Evolutionary conservation across 495 filamentous ascomycete species (phyloP).

Genomic region (Lentithecium fluviatile): DNA sequence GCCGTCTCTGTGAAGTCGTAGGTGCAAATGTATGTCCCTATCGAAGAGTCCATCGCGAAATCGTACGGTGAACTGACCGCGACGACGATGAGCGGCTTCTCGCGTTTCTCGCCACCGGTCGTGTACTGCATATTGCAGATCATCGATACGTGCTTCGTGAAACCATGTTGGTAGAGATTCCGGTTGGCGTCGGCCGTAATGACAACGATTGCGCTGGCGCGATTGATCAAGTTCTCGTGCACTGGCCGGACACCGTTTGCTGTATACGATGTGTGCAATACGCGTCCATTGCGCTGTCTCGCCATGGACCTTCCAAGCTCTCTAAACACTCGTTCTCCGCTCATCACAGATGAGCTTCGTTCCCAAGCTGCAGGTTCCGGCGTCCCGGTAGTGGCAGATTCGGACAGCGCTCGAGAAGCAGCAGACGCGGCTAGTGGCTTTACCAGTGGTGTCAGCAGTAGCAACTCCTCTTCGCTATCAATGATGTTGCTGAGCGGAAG

Average conservation of each 20-base stretch:
- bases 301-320: conserved; percentile 80
- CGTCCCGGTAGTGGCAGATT: conserved; percentile 41
- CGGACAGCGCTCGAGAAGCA: conserved; percentile 55
- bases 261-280: conserved; percentile 88
- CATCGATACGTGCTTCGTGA: conserved; percentile 91
- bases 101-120: conserved; percentile 54
- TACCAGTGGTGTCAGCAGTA: conserved; percentile 79
- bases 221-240: conserved; percentile 84
- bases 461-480: conserved; percentile 76
- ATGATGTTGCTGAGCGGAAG: conserved; percentile 75
- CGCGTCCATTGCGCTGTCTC: conserved; percentile 73
- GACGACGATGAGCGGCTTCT: conserved; percentile 76
- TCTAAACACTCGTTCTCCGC: conserved; percentile 81
- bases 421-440: conserved; percentile 84
- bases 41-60: conserved; percentile 85
- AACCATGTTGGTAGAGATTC: conserved; percentile 85
- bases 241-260: conserved; percentile 84
- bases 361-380: conserved; percentile 60
- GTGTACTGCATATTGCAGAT: conserved; percentile 74
- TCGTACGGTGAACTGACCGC: conserved; percentile 90
- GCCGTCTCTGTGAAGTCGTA: conserved; percentile 93
- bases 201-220: conserved; percentile 80
- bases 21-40: conserved; percentile 87
- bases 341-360: conserved; percentile 68
- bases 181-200: conserved; percentile 87